Evolutionary conservation across 208 protist genomes (phyloP), one percentile per base, ranked within the genome.

Genomic region (Leishmania amazonensis): DNA sequence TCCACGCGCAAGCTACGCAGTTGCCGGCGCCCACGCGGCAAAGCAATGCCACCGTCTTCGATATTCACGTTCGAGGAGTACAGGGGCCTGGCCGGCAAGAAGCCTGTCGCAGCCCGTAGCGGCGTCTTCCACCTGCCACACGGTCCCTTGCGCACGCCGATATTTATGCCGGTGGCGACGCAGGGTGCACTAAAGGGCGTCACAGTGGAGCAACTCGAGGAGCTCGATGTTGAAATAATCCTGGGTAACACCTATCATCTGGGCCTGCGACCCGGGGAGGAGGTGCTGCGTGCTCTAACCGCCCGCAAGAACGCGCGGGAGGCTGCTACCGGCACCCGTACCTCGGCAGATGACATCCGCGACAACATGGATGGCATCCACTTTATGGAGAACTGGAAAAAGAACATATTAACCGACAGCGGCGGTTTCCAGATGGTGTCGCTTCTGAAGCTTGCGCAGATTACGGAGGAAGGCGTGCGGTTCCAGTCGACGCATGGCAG

Each of bases 381-480:
- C 84, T 96, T 98, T 42, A 96, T 99, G 57, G 98, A 99, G 90
- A 96, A 96, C 65, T 99, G 99, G 98, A 87, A 90, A 75, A 81
- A 96, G 11, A 98, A 97, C 79, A 95, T 99, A 49, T 86, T 99
- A 8, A 99, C 99, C 1, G 99, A 99, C 90, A 98, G 91, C 79
- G 99, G 99, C 57, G 99, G 99, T 24, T 99, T 99, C 85, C 98
- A 99, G 85, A 99, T 99, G 99, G 99, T 99, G 38, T 99, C 98
- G 62, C 86, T 99, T 13, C 90, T 99, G 15, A 93, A 99, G 75
- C 94, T 99, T 17, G 96, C 98, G 0, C 85, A 97, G 47, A 98
- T 99, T 75, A 99, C 97, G n/a, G 99, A 99, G 85, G 97, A 99
- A 84, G 99, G 99, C n/a, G 99, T 99, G 1, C 94, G 87, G 31